Conservation (phyloP, 805 yeast species). For the Saccharomycodes ludwigii region DNA sequence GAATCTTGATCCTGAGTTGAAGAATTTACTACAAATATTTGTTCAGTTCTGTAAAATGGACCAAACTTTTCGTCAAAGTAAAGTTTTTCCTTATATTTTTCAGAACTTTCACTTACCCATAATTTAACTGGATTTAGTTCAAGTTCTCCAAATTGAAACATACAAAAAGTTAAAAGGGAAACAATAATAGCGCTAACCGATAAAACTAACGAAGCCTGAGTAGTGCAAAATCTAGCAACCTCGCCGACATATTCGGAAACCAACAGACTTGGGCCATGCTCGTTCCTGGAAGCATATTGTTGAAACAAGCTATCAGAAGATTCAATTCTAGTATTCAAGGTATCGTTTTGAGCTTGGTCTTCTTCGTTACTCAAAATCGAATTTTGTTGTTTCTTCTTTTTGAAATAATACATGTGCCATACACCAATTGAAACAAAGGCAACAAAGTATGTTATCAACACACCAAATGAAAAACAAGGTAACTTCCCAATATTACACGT, state of each 20-base stretch:
- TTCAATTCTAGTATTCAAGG: slow-evolving; percentile 11
- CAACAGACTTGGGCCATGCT: slow-evolving; percentile 4
- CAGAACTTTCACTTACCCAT: slow-evolving; percentile 80
- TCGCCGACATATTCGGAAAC: slow-evolving; percentile 28
- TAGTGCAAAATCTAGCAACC: slow-evolving; percentile 48
- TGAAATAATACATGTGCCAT: slow-evolving; percentile 12
- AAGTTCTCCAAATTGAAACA: slow-evolving; percentile 36
- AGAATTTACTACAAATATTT: slow-evolving; percentile 57
- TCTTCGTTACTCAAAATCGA: slow-evolving; percentile 14
- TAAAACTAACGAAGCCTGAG: slow-evolving; percentile 44
- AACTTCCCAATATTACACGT: slow-evolving; percentile 46
- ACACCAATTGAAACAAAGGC: slow-evolving; percentile 17
- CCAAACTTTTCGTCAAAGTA: slow-evolving; percentile 76
- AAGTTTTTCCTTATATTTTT: slow-evolving; percentile 52
- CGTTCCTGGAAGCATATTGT: slow-evolving; percentile 11
- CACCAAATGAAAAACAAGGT: slow-evolving; percentile 62
- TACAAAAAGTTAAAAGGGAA: slow-evolving; percentile 36
- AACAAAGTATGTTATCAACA: slow-evolving; percentile 38
- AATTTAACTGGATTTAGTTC: slow-evolving; percentile 73
- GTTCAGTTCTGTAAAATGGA: slow-evolving; percentile 84
- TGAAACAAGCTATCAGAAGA: slow-evolving; percentile 11
- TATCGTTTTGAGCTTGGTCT: slow-evolving; percentile 16
- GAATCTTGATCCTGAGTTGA: neutral
- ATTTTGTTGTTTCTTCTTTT: slow-evolving; percentile 14
- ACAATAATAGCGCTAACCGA: slow-evolving; percentile 27